A percentile compares a stretch with the other conserved stretches of the same genome.
phyloP scores from a whole-genome alignment of 345 rosid species.

The Linum usitatissimum region DNA sequence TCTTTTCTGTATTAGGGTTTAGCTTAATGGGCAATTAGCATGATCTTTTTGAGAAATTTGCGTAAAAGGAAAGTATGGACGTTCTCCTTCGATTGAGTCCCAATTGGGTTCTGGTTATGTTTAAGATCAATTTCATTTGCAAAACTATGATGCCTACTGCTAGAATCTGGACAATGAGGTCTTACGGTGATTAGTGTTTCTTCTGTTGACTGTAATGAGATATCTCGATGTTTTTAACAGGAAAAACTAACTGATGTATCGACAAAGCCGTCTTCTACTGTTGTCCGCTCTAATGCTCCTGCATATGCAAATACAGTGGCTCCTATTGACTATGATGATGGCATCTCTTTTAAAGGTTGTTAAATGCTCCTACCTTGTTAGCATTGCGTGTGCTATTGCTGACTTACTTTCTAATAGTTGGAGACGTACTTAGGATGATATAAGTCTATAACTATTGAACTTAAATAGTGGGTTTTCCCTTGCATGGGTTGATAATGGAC shows the following conservation, averaged over 20 bases:
- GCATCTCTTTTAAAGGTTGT: conserved; percentile 56
- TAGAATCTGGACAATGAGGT: conserved; percentile 1
- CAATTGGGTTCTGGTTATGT: neutral
- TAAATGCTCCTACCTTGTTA: neutral
- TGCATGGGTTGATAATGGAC: too few species aligned
- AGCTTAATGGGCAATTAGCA: too few species aligned
- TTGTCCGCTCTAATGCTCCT: conserved; percentile 55
- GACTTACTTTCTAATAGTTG: too few species aligned
- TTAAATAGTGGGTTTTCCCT: too few species aligned
- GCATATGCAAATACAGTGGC: conserved; percentile 50
- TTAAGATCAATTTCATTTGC: neutral
- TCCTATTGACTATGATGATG: conserved; percentile 61
- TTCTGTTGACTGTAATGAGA: neutral
- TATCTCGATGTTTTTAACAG: conserved; percentile 26
- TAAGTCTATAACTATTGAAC: too few species aligned
- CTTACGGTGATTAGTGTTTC: neutral
- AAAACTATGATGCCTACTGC: neutral
- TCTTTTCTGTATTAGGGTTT: neutral
- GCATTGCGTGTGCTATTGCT: too few species aligned
- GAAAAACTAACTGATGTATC: conserved; percentile 61
- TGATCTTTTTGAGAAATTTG: neutral
- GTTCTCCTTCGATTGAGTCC: too few species aligned
- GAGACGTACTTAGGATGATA: too few species aligned
- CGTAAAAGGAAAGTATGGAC: too few species aligned
- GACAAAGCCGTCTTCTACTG: conserved; percentile 53